Evolutionary conservation across 2,329 filamentous ascomycete species (phyloP).

Genomic region (Alternaria sp.): DNA sequence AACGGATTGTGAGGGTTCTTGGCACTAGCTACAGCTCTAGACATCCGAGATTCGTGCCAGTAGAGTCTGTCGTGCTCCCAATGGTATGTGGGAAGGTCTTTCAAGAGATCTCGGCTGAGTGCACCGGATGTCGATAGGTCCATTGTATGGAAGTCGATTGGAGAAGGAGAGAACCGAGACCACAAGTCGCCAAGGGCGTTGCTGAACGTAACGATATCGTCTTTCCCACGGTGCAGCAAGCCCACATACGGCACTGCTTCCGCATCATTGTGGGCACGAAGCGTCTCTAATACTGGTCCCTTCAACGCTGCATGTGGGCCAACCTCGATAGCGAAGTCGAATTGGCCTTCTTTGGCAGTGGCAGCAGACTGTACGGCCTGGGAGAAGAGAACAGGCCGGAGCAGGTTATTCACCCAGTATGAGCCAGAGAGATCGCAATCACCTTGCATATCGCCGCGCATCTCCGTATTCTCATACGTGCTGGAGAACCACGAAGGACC

Average conservation of each 20-base stretch:
- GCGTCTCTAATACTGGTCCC: slow-evolving; percentile 3
- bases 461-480: background rate
- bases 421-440: background rate
- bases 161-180: background rate
- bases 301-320: slow-evolving; percentile 56
- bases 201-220: slow-evolving; percentile 29
- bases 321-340: slow-evolving; percentile 45
- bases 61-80: background rate
- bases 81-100: background rate
- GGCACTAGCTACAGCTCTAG: background rate
- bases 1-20: background rate
- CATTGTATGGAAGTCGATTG: background rate
- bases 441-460: background rate
- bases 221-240: slow-evolving; percentile 1
- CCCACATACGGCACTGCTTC: slow-evolving; percentile 2
- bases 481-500: background rate
- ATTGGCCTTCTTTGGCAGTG: background rate
- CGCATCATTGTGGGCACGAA: background rate
- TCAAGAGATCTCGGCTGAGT: background rate
- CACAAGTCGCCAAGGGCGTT: slow-evolving; percentile 14
- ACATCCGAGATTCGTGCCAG: background rate
- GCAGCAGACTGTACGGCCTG: background rate
- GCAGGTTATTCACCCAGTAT: background rate
- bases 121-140: background rate
- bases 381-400: background rate